These are phyloP conservation scores for Aureobasidium leucospermi DNA, from an alignment of 2,329 filamentous ascomycete species.

Conservation along the genomic window DNA sequence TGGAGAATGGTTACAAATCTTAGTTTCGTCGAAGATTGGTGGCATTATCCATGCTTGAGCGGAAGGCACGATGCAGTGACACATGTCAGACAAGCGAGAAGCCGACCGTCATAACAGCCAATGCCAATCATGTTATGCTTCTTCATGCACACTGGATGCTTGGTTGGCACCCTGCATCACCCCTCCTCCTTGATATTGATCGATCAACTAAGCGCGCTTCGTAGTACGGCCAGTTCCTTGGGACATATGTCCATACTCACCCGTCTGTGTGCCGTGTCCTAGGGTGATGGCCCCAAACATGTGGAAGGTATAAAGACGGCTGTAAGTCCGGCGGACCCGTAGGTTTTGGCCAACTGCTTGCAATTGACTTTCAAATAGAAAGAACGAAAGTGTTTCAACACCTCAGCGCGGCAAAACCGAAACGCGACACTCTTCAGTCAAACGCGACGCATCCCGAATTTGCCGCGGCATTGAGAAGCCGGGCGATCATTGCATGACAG, in stretches of 20 bases:
- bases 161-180: background rate
- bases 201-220: background rate
- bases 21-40: background rate
- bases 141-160: background rate
- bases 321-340: background rate
- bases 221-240: background rate
- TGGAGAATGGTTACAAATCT: background rate
- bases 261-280: background rate
- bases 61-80: background rate
- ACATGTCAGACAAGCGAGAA: background rate
- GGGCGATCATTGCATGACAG: background rate
- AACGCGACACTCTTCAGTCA: background rate
- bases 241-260: background rate
- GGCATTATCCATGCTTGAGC: background rate
- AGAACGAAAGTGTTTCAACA: background rate
- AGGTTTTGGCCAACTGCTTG: background rate
- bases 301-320: background rate
- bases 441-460: background rate
- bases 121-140: background rate
- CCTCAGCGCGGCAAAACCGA: background rate
- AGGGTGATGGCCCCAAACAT: no score
- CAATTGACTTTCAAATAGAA: background rate
- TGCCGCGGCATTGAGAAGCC: background rate
- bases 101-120: background rate
- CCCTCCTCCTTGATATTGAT: background rate